Evolutionary conservation across 257 asterid genomes (phyloP).

Genomic region (Scutellaria baicalensis): DNA sequence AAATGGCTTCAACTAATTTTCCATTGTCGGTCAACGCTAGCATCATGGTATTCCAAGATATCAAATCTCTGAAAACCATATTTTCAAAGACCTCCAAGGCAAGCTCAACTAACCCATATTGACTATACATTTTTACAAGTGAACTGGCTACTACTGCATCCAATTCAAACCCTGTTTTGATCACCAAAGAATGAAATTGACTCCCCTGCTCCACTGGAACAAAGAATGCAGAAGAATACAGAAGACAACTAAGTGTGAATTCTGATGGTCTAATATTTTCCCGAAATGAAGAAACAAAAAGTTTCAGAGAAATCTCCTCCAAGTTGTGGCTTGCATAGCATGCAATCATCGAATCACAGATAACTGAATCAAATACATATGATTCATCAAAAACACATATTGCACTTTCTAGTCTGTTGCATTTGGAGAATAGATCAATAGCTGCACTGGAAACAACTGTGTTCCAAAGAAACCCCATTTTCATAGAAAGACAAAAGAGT

Average conservation of each 20-base stretch:
- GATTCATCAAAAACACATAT: conserved; percentile 34
- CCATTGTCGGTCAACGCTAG: conserved; percentile 51
- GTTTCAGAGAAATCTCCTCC: conserved; percentile 36
- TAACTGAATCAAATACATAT: conserved; percentile 32
- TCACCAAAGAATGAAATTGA: conserved; percentile 53
- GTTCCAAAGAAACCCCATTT: conserved; percentile 48
- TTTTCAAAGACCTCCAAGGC: conserved; percentile 30
- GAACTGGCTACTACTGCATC: conserved; percentile 55
- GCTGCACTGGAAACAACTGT: conserved; percentile 62
- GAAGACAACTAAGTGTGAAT: conserved; percentile 49
- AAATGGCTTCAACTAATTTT: conserved; percentile 35
- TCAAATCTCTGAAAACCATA: conserved; percentile 46
- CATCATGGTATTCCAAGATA: conserved; percentile 60
- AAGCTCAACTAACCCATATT: conserved; percentile 37
- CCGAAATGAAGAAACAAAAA: conserved; percentile 37
- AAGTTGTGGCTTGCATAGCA: conserved; percentile 42
- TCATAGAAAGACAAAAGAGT: conserved; percentile 43
- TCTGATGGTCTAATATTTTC: conserved; percentile 50
- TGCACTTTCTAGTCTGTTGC: conserved; percentile 56
- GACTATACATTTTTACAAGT: conserved; percentile 46
- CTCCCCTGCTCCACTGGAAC: conserved; percentile 41
- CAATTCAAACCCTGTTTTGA: conserved; percentile 53
- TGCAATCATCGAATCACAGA: conserved; percentile 59
- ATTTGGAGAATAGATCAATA: conserved; percentile 58
- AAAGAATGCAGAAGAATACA: conserved; percentile 36